Evolutionary conservation across 345 rosid genomes (phyloP).

Genomic region (Theobroma cacao): DNA sequence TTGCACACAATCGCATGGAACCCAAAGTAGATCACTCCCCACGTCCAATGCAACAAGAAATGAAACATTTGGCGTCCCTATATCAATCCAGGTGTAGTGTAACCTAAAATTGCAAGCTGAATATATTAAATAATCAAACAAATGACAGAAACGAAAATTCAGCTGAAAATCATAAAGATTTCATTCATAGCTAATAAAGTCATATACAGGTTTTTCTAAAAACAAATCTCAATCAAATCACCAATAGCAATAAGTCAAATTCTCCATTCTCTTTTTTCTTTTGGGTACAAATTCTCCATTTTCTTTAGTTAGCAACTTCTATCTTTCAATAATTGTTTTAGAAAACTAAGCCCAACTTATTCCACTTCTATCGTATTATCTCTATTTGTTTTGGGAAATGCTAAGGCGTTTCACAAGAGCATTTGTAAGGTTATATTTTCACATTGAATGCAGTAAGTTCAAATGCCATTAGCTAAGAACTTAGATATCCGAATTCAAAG

Average conservation of each 20-base stretch:
- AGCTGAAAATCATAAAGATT: neutral
- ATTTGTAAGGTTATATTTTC: neutral
- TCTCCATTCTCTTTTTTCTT: neutral
- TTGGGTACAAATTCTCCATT: neutral
- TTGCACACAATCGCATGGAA: conserved; percentile 82
- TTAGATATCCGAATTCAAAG: neutral
- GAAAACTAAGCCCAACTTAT: neutral
- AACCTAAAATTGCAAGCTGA: conserved; percentile 42
- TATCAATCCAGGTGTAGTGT: conserved; percentile 79
- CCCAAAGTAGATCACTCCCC: conserved; percentile 85
- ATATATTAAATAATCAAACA: neutral
- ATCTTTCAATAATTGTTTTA: neutral
- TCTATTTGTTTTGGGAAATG: neutral
- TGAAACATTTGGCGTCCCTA: conserved; percentile 75
- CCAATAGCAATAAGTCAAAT: neutral
- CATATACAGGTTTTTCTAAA: neutral
- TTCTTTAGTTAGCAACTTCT: neutral
- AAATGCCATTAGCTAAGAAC: neutral
- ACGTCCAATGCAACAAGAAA: conserved; percentile 85
- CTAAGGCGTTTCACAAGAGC: neutral
- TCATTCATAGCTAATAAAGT: neutral
- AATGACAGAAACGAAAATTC: neutral
- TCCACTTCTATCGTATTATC: neutral
- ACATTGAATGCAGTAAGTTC: neutral
- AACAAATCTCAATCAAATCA: neutral